phyloP scores from a whole-genome alignment of 331 rosid species.

The Pyrus hybrid region DNA sequence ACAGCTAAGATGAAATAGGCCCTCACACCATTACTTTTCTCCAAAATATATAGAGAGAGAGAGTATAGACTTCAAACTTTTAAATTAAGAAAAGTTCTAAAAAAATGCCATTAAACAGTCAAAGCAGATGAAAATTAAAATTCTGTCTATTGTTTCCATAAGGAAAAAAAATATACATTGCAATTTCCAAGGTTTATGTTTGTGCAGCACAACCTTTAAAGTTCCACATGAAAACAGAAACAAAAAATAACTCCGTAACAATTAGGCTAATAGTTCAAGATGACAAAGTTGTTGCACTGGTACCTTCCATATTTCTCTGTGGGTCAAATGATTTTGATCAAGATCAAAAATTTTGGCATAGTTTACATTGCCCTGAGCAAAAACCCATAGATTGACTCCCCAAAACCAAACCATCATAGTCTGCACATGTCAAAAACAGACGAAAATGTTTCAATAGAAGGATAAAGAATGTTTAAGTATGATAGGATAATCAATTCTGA shows the following conservation, averaged over 20 bases:
- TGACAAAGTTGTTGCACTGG: slow-evolving; percentile 8
- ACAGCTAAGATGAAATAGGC: not conserved
- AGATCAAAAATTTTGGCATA: slow-evolving; percentile 82
- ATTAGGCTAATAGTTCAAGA: slow-evolving; percentile 9
- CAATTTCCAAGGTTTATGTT: not conserved
- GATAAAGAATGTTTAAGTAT: not conserved
- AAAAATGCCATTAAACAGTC: slow-evolving; percentile 17
- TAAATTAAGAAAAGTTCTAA: no score
- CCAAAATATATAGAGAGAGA: not conserved
- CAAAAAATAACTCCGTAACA: slow-evolving; percentile 8
- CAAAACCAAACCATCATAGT: slow-evolving; percentile 96
- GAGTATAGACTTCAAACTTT: no score
- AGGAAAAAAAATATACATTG: not conserved
- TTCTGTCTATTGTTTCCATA: not conserved
- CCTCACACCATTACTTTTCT: not conserved
- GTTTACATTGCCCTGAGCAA: slow-evolving; percentile 54
- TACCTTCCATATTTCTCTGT: slow-evolving; percentile 98
- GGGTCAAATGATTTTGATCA: slow-evolving; percentile 82
- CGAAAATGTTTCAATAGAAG: slow-evolving; percentile 5
- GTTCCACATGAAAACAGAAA: slow-evolving; percentile 3
- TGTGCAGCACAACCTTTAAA: slow-evolving; percentile 2
- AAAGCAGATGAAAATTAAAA: not conserved
- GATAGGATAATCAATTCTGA: not conserved
- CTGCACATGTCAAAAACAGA: slow-evolving; percentile 42
- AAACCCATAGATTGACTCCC: slow-evolving; percentile 92